phyloP scores from a whole-genome alignment of 768 basidiomycete species.

The Lactarius trivialis region DNA sequence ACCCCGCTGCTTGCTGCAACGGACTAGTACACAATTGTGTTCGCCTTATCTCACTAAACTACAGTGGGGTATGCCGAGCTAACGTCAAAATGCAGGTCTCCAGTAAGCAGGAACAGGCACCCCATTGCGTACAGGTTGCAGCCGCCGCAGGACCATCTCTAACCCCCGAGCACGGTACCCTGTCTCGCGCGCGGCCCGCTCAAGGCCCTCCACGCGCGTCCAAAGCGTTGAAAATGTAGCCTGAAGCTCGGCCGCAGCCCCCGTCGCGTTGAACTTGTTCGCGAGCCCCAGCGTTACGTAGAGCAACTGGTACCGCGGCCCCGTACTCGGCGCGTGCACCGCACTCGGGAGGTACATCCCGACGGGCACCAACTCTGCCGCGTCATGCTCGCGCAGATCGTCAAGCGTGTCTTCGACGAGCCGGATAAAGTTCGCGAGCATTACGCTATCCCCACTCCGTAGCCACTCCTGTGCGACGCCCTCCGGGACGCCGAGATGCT shows the following conservation, averaged over 20 bases:
- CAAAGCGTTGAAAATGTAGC: background rate
- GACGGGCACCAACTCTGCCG: background rate
- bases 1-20: too few species aligned
- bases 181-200: background rate
- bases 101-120: background rate
- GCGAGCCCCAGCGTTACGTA: background rate
- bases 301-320: background rate
- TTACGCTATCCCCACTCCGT: background rate
- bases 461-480: constrained; percentile 1
- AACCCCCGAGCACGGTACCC: constrained; percentile 10
- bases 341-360: background rate
- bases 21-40: too few species aligned
- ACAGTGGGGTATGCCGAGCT: background rate
- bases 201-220: background rate
- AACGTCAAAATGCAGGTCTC: background rate
- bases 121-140: background rate
- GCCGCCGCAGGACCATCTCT: constrained; percentile 10
- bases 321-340: too few species aligned
- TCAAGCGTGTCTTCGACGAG: constrained; percentile 7
- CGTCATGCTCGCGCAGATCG: background rate
- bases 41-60: too few species aligned
- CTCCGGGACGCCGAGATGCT: background rate
- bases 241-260: background rate
- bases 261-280: constrained; percentile 11
- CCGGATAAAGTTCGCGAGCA: constrained; percentile 7